Evolutionary conservation across 2,329 filamentous ascomycete genomes (phyloP), one percentile per base, ranked within the genome.

Genomic region (Massarina eburnea): DNA sequence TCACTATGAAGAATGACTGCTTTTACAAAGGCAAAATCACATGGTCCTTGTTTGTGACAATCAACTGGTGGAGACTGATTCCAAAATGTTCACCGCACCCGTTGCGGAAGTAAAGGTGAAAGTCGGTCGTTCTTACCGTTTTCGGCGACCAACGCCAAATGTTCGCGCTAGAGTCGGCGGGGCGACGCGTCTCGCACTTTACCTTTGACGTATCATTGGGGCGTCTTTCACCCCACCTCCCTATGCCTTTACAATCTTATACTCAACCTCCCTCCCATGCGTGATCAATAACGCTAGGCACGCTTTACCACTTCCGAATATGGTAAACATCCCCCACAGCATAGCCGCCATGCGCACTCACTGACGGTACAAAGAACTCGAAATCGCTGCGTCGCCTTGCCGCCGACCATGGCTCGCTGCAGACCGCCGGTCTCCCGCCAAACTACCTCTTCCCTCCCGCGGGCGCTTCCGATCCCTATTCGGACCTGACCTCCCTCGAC

Each of bases 371-470:
- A 1, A 49, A 78, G 76, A 76, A 76, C 58, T 71, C 74, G 6
- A 73, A 73, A 40, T 72, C 76, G 19, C 63, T 84, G 36, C 80
- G 81, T 45, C 80, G 82, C 49, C 76, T 85, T 32, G 80, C 80
- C 21, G 74, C 76, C 51, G 82, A 85, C 63, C 81, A 84, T 62
- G 75, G 76, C 49, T 75, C 76, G 15, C 72, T 85, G 10, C 79
- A 81, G 55, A 76, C 73, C 46, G 66, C 73, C 19, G 74, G 74
- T 8, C 75, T 84, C 1, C 82, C 82, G 15, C 82, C 81, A 24
- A 81, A 84, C 62, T 85, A 83, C 65, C 73, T 85, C 46, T 81
- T 83, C 54, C 74, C 78, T 2, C 67, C 74, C 2, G 47, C 58
- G 2, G 48, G 43, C 22, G 48, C 43, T 9, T 56, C 60, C 42